phyloP scores from a whole-genome alignment of 768 basidiomycete genomes.

The Mycena crocata region DNA sequence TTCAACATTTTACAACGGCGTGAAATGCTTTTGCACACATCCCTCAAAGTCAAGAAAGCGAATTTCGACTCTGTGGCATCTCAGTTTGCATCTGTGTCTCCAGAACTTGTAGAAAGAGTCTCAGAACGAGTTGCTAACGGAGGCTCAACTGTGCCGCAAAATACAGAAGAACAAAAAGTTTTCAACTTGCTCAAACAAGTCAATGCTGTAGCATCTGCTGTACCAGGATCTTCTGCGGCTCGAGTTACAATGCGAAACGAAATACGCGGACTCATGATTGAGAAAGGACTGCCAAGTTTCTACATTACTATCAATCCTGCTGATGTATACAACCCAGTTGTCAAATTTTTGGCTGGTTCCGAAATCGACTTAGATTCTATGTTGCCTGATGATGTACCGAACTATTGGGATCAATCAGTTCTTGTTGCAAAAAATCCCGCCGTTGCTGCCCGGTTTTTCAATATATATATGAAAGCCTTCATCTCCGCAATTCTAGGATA shows the following conservation, averaged over 20 bases:
- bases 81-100: conserved; percentile 1
- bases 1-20: conserved; percentile 43
- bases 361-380: conserved; percentile 15
- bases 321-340: conserved; percentile 27
- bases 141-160: conserved; percentile 6
- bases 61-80: conserved; percentile 31
- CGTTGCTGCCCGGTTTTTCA: conserved; percentile 26
- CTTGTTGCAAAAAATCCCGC: conserved; percentile 30
- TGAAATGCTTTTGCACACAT: conserved; percentile 26
- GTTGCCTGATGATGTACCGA: not conserved
- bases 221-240: conserved; percentile 23
- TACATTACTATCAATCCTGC: conserved; percentile 29
- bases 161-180: conserved; percentile 33
- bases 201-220: not conserved
- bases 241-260: conserved; percentile 16
- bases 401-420: conserved; percentile 4
- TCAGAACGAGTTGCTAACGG: conserved; percentile 24
- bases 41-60: not conserved
- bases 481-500: conserved; percentile 32
- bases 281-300: conserved; percentile 9
- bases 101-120: conserved; percentile 24
- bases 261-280: conserved; percentile 20
- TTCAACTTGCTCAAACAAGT: conserved; percentile 37
- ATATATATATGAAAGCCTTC: conserved; percentile 24
- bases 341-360: conserved; percentile 25